These are phyloP conservation scores for Fagopyrum esculentum DNA, from an alignment of 148 eudicot species.

Conservation along the genomic window DNA sequence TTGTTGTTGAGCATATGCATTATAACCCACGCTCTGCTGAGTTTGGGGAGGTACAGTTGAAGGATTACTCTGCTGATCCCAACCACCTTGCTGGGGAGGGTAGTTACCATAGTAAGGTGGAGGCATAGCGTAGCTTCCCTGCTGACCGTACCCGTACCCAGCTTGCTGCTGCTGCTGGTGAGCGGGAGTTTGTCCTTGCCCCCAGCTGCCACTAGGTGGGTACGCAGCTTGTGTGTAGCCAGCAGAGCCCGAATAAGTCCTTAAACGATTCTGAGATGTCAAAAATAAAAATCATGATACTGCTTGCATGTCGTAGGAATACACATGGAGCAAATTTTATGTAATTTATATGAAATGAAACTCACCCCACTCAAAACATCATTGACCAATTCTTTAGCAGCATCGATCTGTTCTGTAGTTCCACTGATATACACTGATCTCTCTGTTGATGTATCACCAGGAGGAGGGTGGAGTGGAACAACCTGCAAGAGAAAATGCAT, in stretches of 20 bases:
- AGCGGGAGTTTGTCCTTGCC: constrained; percentile 27
- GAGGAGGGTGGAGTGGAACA: constrained; percentile 46
- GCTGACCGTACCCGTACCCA: constrained; percentile 33
- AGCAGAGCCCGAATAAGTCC: constrained; percentile 23
- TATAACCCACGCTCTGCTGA: constrained; percentile 21
- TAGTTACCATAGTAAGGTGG: constrained; percentile 35
- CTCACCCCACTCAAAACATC: constrained; percentile 41
- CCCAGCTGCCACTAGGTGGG: constrained; percentile 24
- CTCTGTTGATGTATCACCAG: constrained; percentile 39
- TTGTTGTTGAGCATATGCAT: constrained; percentile 25
- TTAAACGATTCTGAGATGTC: constrained; percentile 28
- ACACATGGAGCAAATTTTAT: neutral
- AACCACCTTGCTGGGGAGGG: constrained; percentile 26
- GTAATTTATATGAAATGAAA: neutral
- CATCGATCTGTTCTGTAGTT: constrained; percentile 33
- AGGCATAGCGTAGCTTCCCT: constrained; percentile 24
- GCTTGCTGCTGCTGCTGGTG: constrained; percentile 25
- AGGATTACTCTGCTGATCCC: constrained; percentile 30
- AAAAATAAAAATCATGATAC: neutral
- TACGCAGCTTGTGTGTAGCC: constrained; percentile 26
- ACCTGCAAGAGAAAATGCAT: constrained; percentile 18
- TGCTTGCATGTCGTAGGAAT: neutral
- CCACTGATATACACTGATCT: constrained; percentile 35
- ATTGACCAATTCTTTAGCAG: constrained; percentile 39
- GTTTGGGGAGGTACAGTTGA: constrained; percentile 20